phyloP scores from a whole-genome alignment of 257 asterid species.

The Scutellaria minor region DNA sequence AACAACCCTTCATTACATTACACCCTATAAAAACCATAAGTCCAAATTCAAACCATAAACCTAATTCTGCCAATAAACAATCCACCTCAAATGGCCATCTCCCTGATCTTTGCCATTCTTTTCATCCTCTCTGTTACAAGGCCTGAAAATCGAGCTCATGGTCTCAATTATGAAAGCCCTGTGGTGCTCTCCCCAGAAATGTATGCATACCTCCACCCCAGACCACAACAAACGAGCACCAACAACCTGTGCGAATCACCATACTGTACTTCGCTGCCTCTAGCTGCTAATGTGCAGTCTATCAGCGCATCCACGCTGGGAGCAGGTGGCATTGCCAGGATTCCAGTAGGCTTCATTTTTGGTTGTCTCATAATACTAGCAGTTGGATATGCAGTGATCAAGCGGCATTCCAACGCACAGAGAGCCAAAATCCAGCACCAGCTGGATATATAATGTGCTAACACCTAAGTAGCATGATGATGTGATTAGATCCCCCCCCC shows the following conservation, averaged over 20 bases:
- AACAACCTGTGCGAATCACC: conserved; percentile 25
- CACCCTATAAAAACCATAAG: conserved; percentile 30
- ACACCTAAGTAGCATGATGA: neutral
- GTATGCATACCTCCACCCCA: conserved; percentile 40
- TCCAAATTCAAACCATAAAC: conserved; percentile 17
- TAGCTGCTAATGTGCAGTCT: conserved; percentile 37
- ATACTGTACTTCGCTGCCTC: conserved; percentile 31
- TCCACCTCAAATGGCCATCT: conserved; percentile 31
- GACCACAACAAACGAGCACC: conserved; percentile 12
- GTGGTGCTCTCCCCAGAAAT: conserved; percentile 37
- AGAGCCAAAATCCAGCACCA: conserved; percentile 16
- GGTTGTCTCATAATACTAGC: conserved; percentile 29
- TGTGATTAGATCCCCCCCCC: neutral
- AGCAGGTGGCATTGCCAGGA: conserved; percentile 4
- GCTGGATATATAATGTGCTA: neutral
- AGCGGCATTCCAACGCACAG: conserved; percentile 34
- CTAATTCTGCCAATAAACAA: neutral
- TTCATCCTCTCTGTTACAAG: conserved; percentile 23
- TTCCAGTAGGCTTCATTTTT: conserved; percentile 36
- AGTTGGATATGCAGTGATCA: conserved; percentile 30
- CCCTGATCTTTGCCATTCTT: conserved; percentile 32
- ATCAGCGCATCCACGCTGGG: neutral
- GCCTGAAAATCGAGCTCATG: conserved; percentile 22
- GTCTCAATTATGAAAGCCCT: conserved; percentile 30
- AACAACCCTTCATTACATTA: conserved; percentile 27